A percentile compares a stretch with the other conserved stretches of the same genome.
Conservation (phyloP, 1,139 yeast genomes). For the Geotrichum carabidarum region DNA sequence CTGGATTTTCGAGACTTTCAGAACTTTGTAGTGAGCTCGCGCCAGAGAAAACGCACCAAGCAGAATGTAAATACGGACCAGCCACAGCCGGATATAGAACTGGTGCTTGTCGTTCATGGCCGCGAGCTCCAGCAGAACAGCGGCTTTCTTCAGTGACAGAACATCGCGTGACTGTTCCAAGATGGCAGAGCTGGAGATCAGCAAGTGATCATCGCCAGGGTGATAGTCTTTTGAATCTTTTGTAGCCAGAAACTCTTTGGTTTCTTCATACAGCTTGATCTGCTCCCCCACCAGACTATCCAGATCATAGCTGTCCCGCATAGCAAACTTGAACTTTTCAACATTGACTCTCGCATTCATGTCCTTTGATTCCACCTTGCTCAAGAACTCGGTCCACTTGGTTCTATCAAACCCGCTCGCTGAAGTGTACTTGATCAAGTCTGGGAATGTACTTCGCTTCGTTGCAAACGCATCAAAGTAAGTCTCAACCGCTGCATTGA, state of each 20-base stretch:
- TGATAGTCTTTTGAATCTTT: conserved; percentile 58
- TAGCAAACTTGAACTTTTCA: conserved; percentile 43
- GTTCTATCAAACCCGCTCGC: conserved; percentile 16
- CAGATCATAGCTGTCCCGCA: conserved; percentile 23
- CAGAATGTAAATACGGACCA: conserved; percentile 57
- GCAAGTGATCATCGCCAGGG: conserved; percentile 58
- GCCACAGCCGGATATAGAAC: conserved; percentile 64
- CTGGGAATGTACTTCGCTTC: conserved; percentile 60
- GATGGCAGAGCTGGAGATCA: conserved; percentile 43
- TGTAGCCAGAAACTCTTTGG: conserved; percentile 33
- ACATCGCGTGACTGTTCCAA: conserved; percentile 23
- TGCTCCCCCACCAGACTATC: conserved; percentile 27
- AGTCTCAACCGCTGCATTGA: conserved; percentile 33
- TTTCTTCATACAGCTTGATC: conserved; percentile 39
- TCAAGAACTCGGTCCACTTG: conserved; percentile 18
- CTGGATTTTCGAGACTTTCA: conserved; percentile 73
- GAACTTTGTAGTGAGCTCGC: conserved; percentile 45
- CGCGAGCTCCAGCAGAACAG: conserved; percentile 47
- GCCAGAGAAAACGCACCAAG: conserved; percentile 56
- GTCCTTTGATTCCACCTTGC: conserved; percentile 28
- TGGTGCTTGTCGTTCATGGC: conserved; percentile 54
- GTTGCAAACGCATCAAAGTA: conserved; percentile 46
- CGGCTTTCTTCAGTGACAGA: conserved; percentile 34
- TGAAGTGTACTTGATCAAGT: conserved; percentile 43
- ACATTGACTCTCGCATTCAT: conserved; percentile 47